These are phyloP conservation scores for Coemansia aciculifera DNA, from an alignment of 192 early-diverging fungal genomes.

Conservation along the genomic window DNA sequence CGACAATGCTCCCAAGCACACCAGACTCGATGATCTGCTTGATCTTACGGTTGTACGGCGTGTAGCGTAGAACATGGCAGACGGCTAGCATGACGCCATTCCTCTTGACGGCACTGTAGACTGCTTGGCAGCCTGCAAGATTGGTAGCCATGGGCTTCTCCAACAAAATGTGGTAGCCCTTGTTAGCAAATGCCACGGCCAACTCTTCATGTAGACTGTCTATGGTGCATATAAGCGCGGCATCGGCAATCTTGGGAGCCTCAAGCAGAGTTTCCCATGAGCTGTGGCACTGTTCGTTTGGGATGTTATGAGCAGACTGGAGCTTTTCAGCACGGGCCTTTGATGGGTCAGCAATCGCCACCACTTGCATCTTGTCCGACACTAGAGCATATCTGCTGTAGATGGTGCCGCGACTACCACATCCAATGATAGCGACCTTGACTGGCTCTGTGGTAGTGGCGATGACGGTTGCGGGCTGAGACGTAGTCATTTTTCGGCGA, in stretches of 20 bases:
- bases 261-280: constrained; percentile 28
- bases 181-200: constrained; percentile 54
- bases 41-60: constrained; percentile 58
- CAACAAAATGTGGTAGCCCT: constrained; percentile 62
- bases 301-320: neutral
- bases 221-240: constrained; percentile 54
- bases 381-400: constrained; percentile 19
- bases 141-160: constrained; percentile 70
- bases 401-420: constrained; percentile 15
- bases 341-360: constrained; percentile 57
- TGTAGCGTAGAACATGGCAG: constrained; percentile 64
- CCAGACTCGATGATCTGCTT: constrained; percentile 59
- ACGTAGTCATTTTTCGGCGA: neutral
- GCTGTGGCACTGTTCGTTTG: constrained; percentile 2
- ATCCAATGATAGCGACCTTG: constrained; percentile 24
- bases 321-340: constrained; percentile 30
- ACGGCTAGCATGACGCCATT: constrained; percentile 50
- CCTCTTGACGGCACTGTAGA: constrained; percentile 49
- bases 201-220: constrained; percentile 57
- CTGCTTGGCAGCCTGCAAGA: constrained; percentile 54
- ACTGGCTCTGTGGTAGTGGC: neutral
- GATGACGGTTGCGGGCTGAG: neutral
- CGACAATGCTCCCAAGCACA: constrained; percentile 60
- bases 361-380: constrained; percentile 40
- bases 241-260: constrained; percentile 53